A percentile compares a stretch with the other conserved stretches of the same genome.
These are phyloP conservation scores for Globisporangium abappressorium DNA, from an alignment of 352 stramenopile species.

Conservation along the genomic window DNA sequence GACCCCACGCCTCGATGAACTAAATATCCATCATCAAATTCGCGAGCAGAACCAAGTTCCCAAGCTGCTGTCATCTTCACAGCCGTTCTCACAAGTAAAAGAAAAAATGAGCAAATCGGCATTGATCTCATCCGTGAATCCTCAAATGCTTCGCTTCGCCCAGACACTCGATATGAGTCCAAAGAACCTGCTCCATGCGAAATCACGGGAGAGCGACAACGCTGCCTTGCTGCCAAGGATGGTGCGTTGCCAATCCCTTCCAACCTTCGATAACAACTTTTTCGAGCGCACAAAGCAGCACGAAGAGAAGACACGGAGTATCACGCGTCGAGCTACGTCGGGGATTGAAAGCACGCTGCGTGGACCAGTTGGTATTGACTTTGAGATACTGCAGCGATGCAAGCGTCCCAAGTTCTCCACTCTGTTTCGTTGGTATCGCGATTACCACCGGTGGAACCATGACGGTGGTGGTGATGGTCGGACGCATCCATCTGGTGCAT, in stretches of 20 bases:
- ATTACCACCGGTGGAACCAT: conserved; percentile 35
- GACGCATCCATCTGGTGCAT: background rate
- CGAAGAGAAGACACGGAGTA: conserved; percentile 18
- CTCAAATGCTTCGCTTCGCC: conserved; percentile 7
- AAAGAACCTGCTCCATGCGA: background rate
- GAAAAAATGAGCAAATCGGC: background rate
- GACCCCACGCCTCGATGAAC: background rate
- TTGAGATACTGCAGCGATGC: conserved; percentile 54
- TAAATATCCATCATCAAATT: conserved; percentile 1
- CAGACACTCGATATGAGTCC: background rate
- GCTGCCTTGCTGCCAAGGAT: conserved; percentile 20
- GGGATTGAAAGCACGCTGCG: conserved; percentile 32
- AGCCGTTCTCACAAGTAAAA: conserved; percentile 3
- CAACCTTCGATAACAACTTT: conserved; percentile 37
- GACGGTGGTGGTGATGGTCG: background rate
- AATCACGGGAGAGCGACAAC: background rate
- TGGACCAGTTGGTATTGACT: conserved; percentile 34
- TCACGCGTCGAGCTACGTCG: conserved; percentile 3
- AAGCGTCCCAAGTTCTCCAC: conserved; percentile 43
- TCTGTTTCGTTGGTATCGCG: conserved; percentile 40
- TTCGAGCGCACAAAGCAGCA: conserved; percentile 31
- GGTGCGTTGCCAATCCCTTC: conserved; percentile 44
- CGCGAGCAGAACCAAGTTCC: background rate
- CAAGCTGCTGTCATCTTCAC: background rate
- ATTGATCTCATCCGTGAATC: background rate